Evolutionary conservation across 306 rosid genomes (phyloP), one percentile per base, ranked within the genome.

Genomic region (Crataegus laevigata): DNA sequence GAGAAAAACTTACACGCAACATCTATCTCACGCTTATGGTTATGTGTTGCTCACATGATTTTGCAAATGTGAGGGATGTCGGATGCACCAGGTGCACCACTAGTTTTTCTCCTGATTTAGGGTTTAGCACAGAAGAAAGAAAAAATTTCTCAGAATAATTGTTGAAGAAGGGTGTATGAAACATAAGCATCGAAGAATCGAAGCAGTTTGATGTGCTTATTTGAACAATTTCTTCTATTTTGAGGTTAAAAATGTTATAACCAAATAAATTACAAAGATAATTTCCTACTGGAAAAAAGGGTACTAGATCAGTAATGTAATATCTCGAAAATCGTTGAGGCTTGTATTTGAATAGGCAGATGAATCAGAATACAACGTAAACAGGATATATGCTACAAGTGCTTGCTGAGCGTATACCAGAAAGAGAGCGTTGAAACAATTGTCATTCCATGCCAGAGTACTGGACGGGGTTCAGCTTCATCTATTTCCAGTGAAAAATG

Each of bases 321-420:
- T 3, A 63, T 30, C 25, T 15, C 22, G 28, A 34, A 32, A 36
- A 65, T 65, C 69, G 3, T 36, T 12, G 26, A 34, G 47, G 40
- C 4, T 65, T 21, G 28, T 65, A 32, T 36, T 36, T 32, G 25
- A 43, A 18, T 3, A 32, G n/a, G 36, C 42, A 8, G 26, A 36
- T 65, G 17, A 65, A 65, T 65, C 47, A 36, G 45, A 30, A 34
- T 21, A 36, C 69, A 65, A 26, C 21, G 22, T 5, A 28, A 28
- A 62, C 22, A 18, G 47, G 32, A 36, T 54, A 15, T 77, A 77
- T n/a, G 68, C 75, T 57, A 45, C 67, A 77, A 32, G 72, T 26
- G 40, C 25, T 66, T 59, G 17, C 38, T 25, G 13, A 29, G 40
- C 24, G 45, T 51, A 38, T 13, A 36, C 28, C 40, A 72, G 40